Evolutionary conservation across 192 early-diverging fungal species (phyloP).

Genomic region (Umbelopsis ramanniana): DNA sequence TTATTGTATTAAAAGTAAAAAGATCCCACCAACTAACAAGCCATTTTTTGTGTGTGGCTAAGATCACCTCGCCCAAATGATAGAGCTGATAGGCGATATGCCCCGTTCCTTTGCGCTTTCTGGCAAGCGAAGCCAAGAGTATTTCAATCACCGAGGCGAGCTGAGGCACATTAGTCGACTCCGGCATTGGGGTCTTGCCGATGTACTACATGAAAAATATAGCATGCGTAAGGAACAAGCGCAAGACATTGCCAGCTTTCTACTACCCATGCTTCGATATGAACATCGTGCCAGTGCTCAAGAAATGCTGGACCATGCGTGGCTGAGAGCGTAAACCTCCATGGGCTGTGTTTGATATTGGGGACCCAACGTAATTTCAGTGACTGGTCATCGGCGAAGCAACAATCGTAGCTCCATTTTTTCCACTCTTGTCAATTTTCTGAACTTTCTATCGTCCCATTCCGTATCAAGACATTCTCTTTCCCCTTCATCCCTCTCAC

Average conservation of each 20-base stretch:
- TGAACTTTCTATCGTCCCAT: neutral
- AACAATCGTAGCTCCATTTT: neutral
- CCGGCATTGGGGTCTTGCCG: constrained; percentile 77
- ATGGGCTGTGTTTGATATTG: neutral
- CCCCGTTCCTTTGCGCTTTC: constrained; percentile 76
- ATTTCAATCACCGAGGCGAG: constrained; percentile 90
- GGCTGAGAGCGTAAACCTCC: constrained; percentile 10
- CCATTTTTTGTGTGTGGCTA: neutral
- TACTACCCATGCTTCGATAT: constrained; percentile 77
- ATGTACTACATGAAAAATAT: constrained; percentile 93
- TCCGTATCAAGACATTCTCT: neutral
- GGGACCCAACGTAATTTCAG: neutral
- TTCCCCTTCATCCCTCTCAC: neutral
- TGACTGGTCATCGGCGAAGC: neutral
- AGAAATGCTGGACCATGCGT: constrained; percentile 42
- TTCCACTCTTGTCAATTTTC: neutral
- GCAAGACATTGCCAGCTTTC: constrained; percentile 76
- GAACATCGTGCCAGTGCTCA: constrained; percentile 34
- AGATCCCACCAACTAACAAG: too few species aligned
- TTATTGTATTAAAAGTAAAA: neutral
- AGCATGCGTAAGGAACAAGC: constrained; percentile 71
- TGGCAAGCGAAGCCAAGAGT: constrained; percentile 83
- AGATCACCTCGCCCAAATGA: constrained; percentile 98
- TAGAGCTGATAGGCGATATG: constrained; percentile 90
- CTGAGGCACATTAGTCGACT: constrained; percentile 89